Evolutionary conservation across 2,329 filamentous ascomycete genomes (phyloP), one percentile per base, ranked within the genome.

Genomic region (Tolypocladium tundrense): DNA sequence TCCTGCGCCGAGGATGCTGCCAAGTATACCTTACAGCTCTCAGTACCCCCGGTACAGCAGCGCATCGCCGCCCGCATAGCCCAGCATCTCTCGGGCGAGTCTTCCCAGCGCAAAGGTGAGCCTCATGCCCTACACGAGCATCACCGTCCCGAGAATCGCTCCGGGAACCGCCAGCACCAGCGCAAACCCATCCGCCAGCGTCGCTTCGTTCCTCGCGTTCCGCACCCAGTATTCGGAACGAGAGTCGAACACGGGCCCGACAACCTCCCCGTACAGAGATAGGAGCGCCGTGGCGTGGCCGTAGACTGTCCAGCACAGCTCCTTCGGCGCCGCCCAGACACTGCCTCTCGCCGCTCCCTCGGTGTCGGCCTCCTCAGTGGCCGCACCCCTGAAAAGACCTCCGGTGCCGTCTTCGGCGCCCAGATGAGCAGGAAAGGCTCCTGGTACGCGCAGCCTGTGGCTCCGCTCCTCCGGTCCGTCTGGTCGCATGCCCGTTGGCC

Each of bases 181-280:
- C 31, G 65, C 59, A 16, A 64, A 54, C 40, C 59, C 62, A 53
- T 72, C 68, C 51, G 56, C 53, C 59, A 66, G 60, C 2, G 64
- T 67, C 39, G 60, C 57, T 50, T 67, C 58, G 24, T 65, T 57
- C 40, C 58, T 65, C 19, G 60, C 61, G 33, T 65, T 62, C 42
- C 65, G 61, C 56, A 62, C 57, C 70, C 74, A 72, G 57, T 72
- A 66, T 39, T 68, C 64, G 35, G 75, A 77, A 2, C 67, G 61
- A 9, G 63, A 60, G 62, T 75, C 64, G 58, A 78, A 74, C 14
- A 76, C 72, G 2, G 75, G 75, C 54, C 63, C 63, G 19, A 77
- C 68, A 14, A 71, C 59, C 45, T 57, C 59, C 72, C 68, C 75
- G 64, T 75, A 77, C 35, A 68, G 50, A n/a, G 39, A 57, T 35